Percentiles rank a stretch among this genome's conserved stretches.
Conservation (phyloP, 306 rosid species). For the Pachyrhizus erosus region DNA sequence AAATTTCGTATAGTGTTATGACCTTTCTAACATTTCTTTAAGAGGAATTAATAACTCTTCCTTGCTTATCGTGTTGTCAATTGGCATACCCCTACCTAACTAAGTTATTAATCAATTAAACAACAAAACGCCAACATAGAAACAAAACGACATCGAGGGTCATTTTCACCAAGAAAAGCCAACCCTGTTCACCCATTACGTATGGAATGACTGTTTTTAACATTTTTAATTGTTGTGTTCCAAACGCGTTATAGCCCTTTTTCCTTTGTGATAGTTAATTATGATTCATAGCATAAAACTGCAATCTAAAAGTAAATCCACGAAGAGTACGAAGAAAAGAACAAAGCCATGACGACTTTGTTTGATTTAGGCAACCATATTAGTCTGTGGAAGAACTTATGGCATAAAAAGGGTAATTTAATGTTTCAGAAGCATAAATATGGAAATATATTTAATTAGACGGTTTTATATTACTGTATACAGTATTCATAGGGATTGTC, state of each 20-base stretch:
- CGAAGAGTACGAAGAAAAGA: neutral
- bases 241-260: neutral
- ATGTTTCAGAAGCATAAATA: conserved; percentile 26
- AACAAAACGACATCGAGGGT: conserved; percentile 30
- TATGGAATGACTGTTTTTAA: neutral
- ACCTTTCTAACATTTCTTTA: neutral
- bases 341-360: conserved; percentile 13
- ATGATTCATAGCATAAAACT: neutral
- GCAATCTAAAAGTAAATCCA: neutral
- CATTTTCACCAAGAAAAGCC: conserved; percentile 38
- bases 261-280: neutral
- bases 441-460: conserved; percentile 12
- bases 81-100: conserved; percentile 43
- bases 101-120: conserved; percentile 19
- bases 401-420: neutral
- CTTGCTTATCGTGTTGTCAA: conserved; percentile 43
- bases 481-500: neutral
- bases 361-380: conserved; percentile 14
- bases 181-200: conserved; percentile 17
- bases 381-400: conserved; percentile 15
- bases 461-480: neutral
- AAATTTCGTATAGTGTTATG: neutral
- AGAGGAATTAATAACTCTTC: conserved; percentile 3
- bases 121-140: conserved; percentile 40
- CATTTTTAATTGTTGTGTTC: conserved; percentile 3